A percentile compares a stretch with the other conserved stretches of the same genome.
phyloP scores from a whole-genome alignment of 805 yeast genomes.

The Sugiyamaella qingdaonensis region DNA sequence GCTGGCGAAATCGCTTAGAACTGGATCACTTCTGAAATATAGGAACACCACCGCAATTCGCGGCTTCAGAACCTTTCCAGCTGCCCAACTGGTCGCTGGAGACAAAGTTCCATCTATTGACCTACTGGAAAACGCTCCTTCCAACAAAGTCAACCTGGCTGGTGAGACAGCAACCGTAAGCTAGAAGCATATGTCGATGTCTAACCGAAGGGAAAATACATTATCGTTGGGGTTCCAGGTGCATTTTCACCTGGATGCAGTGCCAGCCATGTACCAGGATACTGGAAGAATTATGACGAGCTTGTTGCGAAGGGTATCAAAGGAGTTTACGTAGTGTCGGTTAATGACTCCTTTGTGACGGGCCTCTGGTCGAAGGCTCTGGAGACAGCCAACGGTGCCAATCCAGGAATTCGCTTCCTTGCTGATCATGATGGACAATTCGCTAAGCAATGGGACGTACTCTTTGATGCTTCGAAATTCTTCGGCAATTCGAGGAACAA shows the following conservation, averaged over 20 bases:
- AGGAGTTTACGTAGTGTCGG: conserved; percentile 64
- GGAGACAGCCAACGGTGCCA: conserved; percentile 19
- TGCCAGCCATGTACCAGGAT: conserved; percentile 71
- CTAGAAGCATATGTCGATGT: neutral
- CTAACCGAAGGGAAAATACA: conserved; percentile 41
- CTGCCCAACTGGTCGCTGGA: conserved; percentile 49
- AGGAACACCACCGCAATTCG: neutral
- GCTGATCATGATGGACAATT: conserved; percentile 82
- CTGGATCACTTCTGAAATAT: neutral
- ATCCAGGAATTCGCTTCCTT: conserved; percentile 48
- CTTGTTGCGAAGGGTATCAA: conserved; percentile 64
- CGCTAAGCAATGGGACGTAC: conserved; percentile 56
- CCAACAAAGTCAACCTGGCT: conserved; percentile 54
- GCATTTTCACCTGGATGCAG: conserved; percentile 82
- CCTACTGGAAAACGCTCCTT: conserved; percentile 60
- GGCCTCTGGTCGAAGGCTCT: conserved; percentile 66
- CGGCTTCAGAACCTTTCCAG: conserved; percentile 19
- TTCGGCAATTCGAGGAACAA: conserved; percentile 74
- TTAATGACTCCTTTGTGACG: conserved; percentile 83
- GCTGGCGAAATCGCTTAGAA: neutral
- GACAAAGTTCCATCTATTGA: conserved; percentile 55
- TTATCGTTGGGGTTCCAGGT: conserved; percentile 64
- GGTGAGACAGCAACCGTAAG: conserved; percentile 33
- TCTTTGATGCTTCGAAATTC: conserved; percentile 69
- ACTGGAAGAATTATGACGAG: conserved; percentile 45